Evolutionary conservation across 2,329 filamentous ascomycete species (phyloP).

Genomic region (Fusarium sp.): DNA sequence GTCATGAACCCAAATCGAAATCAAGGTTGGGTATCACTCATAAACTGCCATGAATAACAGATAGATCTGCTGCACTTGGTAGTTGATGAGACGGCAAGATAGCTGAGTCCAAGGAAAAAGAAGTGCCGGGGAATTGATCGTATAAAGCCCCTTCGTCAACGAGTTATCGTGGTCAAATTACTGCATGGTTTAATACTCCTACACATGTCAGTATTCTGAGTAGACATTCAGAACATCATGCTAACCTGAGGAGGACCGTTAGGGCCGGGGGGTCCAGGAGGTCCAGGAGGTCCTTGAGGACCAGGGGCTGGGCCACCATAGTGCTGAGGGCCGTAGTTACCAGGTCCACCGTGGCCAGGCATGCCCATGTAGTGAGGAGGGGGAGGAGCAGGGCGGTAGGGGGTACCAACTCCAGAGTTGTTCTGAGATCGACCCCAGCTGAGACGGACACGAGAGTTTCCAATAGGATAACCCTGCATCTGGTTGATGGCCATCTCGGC

Average conservation of each 20-base stretch:
- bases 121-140: slow-evolving; percentile 42
- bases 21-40: slow-evolving; percentile 46
- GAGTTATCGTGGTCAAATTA: slow-evolving; percentile 50
- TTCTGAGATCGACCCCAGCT: slow-evolving; percentile 99
- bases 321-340: slow-evolving; percentile 61
- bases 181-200: slow-evolving; percentile 40
- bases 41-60: slow-evolving; percentile 44
- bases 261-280: slow-evolving; percentile 55
- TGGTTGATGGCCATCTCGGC: slow-evolving; percentile 99
- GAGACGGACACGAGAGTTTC: slow-evolving; percentile 96
- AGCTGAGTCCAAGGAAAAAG: slow-evolving; percentile 49
- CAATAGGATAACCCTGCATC: slow-evolving; percentile 99
- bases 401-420: slow-evolving; percentile 98
- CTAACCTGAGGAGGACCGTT: slow-evolving; percentile 58
- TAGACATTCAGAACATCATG: background rate
- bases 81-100: slow-evolving; percentile 45
- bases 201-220: slow-evolving; percentile 10
- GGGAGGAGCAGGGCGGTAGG: slow-evolving; percentile 91
- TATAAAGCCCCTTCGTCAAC: slow-evolving; percentile 47
- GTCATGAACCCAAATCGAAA: slow-evolving; percentile 47
- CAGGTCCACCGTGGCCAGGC: slow-evolving; percentile 59
- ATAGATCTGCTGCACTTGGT: slow-evolving; percentile 40
- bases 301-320: slow-evolving; percentile 61
- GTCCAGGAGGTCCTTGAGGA: slow-evolving; percentile 59
- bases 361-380: slow-evolving; percentile 68